A percentile compares a stretch with the other conserved stretches of the same genome.
Conservation (phyloP, 306 rosid genomes). For the Cicer bijugum region DNA sequence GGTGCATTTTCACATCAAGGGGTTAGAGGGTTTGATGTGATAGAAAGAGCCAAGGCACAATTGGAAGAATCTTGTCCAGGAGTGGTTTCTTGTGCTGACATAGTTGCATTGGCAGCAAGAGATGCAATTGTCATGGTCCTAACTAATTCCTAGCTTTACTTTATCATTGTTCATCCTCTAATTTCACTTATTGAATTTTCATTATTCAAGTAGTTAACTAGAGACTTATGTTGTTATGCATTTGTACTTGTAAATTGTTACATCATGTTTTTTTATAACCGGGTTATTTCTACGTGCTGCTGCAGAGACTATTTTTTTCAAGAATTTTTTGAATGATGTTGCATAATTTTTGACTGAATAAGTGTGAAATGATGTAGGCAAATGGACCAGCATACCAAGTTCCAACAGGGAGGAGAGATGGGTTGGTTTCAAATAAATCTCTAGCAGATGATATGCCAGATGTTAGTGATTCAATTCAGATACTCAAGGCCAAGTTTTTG, state of each 20-base stretch:
- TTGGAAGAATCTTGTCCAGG: conserved; percentile 71
- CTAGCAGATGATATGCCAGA: conserved; percentile 77
- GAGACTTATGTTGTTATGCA: too few species aligned
- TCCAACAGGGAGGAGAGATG: conserved; percentile 82
- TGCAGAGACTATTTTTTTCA: background rate
- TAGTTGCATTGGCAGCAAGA: conserved; percentile 88
- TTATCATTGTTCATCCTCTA: background rate
- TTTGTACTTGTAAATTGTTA: background rate
- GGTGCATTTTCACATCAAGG: conserved; percentile 78
- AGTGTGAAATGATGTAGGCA: conserved; percentile 45
- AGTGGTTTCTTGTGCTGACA: conserved; percentile 87
- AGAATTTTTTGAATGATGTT: background rate
- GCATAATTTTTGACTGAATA: background rate
- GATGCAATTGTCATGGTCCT: conserved; percentile 71
- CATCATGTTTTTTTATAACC: background rate
- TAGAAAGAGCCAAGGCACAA: conserved; percentile 70
- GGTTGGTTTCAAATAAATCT: conserved; percentile 59
- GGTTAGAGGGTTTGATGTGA: conserved; percentile 74
- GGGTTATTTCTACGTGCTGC: background rate
- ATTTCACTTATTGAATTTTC: background rate
- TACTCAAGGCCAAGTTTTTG: conserved; percentile 63
- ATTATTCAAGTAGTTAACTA: background rate
- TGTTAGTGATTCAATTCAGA: conserved; percentile 68
- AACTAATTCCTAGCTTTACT: background rate
- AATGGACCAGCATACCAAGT: conserved; percentile 75